These are phyloP conservation scores for Phylloporus scabripes DNA, from an alignment of 768 basidiomycete genomes.

Conservation along the genomic window DNA sequence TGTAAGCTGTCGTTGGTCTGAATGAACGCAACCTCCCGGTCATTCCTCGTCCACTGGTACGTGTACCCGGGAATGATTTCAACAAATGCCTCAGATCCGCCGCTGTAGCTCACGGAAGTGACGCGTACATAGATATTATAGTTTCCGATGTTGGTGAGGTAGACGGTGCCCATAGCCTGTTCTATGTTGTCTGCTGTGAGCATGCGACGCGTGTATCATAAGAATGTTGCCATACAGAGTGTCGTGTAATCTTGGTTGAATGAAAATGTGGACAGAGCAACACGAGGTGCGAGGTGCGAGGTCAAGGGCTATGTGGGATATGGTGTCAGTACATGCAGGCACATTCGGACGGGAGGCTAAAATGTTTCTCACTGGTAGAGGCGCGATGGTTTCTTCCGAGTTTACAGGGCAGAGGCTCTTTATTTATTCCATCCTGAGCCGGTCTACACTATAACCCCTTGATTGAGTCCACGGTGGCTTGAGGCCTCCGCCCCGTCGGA, in stretches of 20 bases:
- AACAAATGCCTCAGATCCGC: background rate
- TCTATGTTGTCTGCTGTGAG: background rate
- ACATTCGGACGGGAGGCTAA: background rate
- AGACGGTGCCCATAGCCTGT: background rate
- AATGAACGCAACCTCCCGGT: background rate
- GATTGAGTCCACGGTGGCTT: too few species aligned
- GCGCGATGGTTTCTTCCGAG: too few species aligned
- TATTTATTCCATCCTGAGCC: too few species aligned
- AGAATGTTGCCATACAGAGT: background rate
- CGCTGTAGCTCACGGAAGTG: background rate
- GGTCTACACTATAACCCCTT: too few species aligned
- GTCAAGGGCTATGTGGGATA: background rate
- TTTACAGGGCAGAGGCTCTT: too few species aligned
- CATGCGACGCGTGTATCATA: background rate
- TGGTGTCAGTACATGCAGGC: background rate
- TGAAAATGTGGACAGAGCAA: background rate
- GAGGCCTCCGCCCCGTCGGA: background rate
- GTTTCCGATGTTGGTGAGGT: background rate
- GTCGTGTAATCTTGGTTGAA: background rate
- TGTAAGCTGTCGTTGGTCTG: background rate
- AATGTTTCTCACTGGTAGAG: too few species aligned
- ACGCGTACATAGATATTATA: background rate
- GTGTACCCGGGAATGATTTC: background rate
- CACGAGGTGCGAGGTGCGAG: background rate
- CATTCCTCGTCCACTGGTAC: background rate